A percentile compares a stretch with the other conserved stretches of the same genome.
Conservation (phyloP, 176 grass and related monocot species). For the Echinochloa phyllopogon region DNA sequence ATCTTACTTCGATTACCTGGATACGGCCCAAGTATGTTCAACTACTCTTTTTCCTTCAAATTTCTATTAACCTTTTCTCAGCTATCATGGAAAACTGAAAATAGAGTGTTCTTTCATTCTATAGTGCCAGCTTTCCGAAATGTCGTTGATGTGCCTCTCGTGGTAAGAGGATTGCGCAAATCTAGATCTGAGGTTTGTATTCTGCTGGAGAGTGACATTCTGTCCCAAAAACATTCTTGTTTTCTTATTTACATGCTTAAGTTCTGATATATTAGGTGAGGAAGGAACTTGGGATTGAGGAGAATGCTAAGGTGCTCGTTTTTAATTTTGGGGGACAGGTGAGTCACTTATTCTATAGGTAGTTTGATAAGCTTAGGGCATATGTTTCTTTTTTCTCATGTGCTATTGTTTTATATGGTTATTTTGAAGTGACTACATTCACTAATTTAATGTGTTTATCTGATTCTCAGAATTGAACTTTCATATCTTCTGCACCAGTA, state of each 20-base stretch:
- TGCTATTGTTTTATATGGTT: not conserved
- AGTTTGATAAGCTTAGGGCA: constrained; percentile 22
- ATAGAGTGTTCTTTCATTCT: constrained; percentile 34
- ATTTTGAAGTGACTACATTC: constrained; percentile 11
- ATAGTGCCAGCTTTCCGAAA: constrained; percentile 82
- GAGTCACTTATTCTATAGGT: constrained; percentile 16
- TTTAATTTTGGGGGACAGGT: constrained; percentile 98
- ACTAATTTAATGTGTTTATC: not conserved
- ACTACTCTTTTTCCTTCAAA: not conserved
- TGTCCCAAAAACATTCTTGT: constrained; percentile 10
- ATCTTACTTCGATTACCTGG: constrained; percentile 87
- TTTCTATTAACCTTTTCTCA: not conserved
- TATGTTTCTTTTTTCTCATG: not conserved
- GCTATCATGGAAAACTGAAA: constrained; percentile 33
- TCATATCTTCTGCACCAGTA: not conserved
- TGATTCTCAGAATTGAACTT: not conserved
- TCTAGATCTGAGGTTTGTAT: constrained; percentile 69
- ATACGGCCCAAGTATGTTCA: constrained; percentile 90
- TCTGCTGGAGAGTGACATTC: constrained; percentile 13
- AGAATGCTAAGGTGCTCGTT: constrained; percentile 76
- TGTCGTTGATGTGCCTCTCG: constrained; percentile 84
- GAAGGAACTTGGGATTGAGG: constrained; percentile 70
- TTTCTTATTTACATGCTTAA: constrained; percentile 30
- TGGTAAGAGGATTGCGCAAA: constrained; percentile 80
- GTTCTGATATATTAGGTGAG: constrained; percentile 62